Percentiles rank a stretch among this genome's conserved stretches.
phyloP scores from a whole-genome alignment of 2,329 filamentous ascomycete genomes.

The Lasiodiplodia theobromae region DNA sequence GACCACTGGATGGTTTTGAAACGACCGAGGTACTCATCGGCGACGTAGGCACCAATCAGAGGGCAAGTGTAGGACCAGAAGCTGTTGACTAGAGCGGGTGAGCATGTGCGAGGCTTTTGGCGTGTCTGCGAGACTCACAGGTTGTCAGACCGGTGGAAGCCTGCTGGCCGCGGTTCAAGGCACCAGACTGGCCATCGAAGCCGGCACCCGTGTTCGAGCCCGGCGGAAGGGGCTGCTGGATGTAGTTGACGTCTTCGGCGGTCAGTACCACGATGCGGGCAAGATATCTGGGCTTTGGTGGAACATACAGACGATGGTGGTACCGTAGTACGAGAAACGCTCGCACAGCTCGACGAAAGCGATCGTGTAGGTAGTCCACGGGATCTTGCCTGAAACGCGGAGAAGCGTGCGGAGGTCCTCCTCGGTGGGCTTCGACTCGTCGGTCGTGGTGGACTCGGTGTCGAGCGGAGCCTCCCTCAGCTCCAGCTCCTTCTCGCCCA shows the following conservation, averaged over 20 bases:
- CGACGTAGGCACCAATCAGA: constrained; percentile 62
- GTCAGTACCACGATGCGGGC: constrained; percentile 2
- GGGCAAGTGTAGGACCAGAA: constrained; percentile 52
- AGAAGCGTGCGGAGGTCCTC: constrained; percentile 69
- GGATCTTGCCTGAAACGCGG: constrained; percentile 69
- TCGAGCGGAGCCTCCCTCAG: constrained; percentile 36
- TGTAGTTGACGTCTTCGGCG: constrained; percentile 49
- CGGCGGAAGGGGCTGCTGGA: constrained; percentile 46
- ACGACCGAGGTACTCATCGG: constrained; percentile 65
- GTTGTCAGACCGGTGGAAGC: constrained; percentile 46
- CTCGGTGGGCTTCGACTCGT: constrained; percentile 60
- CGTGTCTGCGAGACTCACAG: constrained; percentile 33
- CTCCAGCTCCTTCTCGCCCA: constrained; percentile 45
- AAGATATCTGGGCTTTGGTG: neutral
- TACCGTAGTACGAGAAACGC: constrained; percentile 80
- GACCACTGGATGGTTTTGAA: constrained; percentile 67
- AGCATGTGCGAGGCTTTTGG: neutral
- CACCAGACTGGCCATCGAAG: constrained; percentile 43
- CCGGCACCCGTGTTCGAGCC: constrained; percentile 42
- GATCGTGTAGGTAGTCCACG: constrained; percentile 71
- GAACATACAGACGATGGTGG: constrained; percentile 67
- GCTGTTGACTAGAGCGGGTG: constrained; percentile 41
- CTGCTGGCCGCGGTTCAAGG: constrained; percentile 46
- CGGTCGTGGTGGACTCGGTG: constrained; percentile 33
- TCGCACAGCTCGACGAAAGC: constrained; percentile 78